phyloP scores from a whole-genome alignment of 2,329 filamentous ascomycete genomes.

The Cryphonectria carpinicola region DNA sequence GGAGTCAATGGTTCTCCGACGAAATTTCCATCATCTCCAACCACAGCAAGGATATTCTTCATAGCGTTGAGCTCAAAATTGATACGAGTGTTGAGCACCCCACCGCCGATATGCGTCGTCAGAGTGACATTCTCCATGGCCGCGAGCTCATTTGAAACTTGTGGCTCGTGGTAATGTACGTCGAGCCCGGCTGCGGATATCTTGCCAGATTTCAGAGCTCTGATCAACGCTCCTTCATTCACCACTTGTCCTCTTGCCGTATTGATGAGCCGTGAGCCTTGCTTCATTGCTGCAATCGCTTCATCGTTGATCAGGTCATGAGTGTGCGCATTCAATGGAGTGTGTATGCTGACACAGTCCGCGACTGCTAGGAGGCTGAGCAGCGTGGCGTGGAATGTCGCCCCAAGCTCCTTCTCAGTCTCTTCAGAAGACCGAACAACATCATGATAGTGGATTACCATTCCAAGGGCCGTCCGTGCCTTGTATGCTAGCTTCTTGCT shows the following conservation, averaged over 20 bases:
- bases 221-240: neutral
- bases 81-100: conserved; percentile 43
- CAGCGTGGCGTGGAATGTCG: neutral
- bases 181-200: neutral
- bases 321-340: neutral
- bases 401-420: neutral
- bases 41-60: conserved; percentile 40
- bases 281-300: neutral
- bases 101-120: conserved; percentile 44
- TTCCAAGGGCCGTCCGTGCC: conserved; percentile 49
- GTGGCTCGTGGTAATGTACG: neutral
- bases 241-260: neutral
- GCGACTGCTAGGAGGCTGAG: neutral
- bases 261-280: neutral
- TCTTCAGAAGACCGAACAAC: neutral
- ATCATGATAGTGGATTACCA: conserved; percentile 55
- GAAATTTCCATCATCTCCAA: conserved; percentile 20
- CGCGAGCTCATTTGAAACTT: conserved; percentile 33
- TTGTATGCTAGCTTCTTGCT: conserved; percentile 52
- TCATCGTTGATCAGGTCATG: conserved; percentile 40
- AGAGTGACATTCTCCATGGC: conserved; percentile 45
- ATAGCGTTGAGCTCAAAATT: conserved; percentile 46
- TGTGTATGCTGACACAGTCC: neutral
- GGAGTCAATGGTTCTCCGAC: neutral
- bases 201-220: neutral